A percentile compares a stretch with the other conserved stretches of the same genome.
These are phyloP conservation scores for Brassica rapa DNA, from an alignment of 345 rosid genomes.

Conservation along the genomic window DNA sequence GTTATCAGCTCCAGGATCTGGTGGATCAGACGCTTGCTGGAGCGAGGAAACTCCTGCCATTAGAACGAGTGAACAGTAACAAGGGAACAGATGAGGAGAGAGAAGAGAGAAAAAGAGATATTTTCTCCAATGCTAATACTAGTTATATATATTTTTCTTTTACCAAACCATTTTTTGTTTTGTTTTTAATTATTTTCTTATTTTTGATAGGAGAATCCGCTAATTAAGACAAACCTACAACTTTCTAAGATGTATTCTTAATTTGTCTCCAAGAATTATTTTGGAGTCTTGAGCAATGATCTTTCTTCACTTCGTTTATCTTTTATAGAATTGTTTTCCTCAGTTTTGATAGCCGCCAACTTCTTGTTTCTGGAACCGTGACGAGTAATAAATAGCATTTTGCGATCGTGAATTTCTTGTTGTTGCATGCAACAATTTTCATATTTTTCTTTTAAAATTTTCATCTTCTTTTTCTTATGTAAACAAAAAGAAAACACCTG, in stretches of 20 bases:
- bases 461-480: neutral
- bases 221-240: neutral
- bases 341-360: neutral
- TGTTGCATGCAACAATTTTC: constrained; percentile 16
- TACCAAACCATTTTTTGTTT: neutral
- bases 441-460: neutral
- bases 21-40: too few relatives aligned
- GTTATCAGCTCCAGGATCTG: too few relatives aligned
- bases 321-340: neutral
- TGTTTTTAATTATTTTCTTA: neutral
- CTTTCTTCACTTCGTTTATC: neutral
- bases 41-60: too few relatives aligned
- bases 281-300: constrained; percentile 6
- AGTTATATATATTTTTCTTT: neutral
- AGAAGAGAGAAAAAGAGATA: too few relatives aligned
- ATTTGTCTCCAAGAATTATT: neutral
- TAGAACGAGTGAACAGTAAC: too few relatives aligned
- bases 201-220: constrained; percentile 14
- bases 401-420: neutral
- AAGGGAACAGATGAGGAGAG: too few relatives aligned
- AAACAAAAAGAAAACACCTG: neutral
- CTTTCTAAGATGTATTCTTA: constrained; percentile 18
- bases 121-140: too few relatives aligned
- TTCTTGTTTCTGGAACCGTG: neutral
- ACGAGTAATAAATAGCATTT: neutral